A percentile compares a stretch with the other conserved stretches of the same genome.
phyloP scores from a whole-genome alignment of 352 stramenopile genomes.

The Phytopythium helicoides region DNA sequence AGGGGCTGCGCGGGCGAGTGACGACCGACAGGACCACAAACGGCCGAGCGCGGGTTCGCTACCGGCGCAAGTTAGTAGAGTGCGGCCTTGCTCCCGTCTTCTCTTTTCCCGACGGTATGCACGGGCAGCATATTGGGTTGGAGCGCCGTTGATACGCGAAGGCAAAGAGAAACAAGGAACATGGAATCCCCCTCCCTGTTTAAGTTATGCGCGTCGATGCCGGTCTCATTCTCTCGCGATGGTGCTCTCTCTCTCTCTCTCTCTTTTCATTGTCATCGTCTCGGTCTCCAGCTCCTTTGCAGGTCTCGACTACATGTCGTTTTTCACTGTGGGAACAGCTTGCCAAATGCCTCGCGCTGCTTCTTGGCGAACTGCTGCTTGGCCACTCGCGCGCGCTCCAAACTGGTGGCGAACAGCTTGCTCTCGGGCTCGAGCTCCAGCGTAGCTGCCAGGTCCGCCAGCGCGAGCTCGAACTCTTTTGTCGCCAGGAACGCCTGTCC shows the following conservation, averaged over 20 bases:
- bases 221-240: too few relatives aligned
- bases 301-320: too few relatives aligned
- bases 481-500: constrained; percentile 53
- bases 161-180: constrained; percentile 5
- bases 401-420: constrained; percentile 38
- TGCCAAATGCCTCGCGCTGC: constrained; percentile 36
- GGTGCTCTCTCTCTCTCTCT: too few relatives aligned
- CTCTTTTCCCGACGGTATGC: constrained; percentile 19
- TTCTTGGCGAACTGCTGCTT: constrained; percentile 36
- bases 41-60: constrained; percentile 10
- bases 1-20: constrained; percentile 6
- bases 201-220: constrained; percentile 61
- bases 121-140: constrained; percentile 8
- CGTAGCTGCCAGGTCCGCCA: constrained; percentile 45
- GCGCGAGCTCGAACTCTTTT: constrained; percentile 57
- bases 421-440: constrained; percentile 36
- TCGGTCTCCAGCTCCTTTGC: background rate
- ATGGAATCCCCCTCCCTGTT: constrained; percentile 58
- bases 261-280: constrained; percentile 5
- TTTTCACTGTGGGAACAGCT: constrained; percentile 19
- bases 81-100: constrained; percentile 22
- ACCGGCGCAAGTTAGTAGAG: constrained; percentile 30
- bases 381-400: constrained; percentile 22
- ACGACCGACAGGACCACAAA: constrained; percentile 11
- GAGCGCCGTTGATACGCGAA: background rate